Base-by-base conservation (phyloP, 306 rosid species). In the Vigna angularis region DNA sequence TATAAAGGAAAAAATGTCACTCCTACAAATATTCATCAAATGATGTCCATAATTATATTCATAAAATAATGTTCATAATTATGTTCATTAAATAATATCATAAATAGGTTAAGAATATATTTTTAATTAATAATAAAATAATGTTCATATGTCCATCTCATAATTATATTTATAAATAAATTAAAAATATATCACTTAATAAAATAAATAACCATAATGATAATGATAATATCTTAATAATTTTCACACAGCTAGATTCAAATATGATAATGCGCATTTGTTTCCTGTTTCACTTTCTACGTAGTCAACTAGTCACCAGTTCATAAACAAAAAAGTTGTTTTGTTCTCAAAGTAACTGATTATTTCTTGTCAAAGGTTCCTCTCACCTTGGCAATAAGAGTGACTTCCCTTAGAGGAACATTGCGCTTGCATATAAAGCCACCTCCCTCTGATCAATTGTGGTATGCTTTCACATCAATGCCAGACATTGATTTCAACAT, bases 391-490 rank as follows among this genome's bases (percentile, higher is more conserved):
- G 91, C 83, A 66, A 84, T 91, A 85, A 88, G 88, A 87, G 80
- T 93, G 72, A 65, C 90, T 71, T 91, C 90, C 68, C 89, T 95
- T 65, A 86, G 86, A 85, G 99, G 99, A 75, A 91, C 97, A 52
- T 45, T 95, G 83, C 95, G 93, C 75, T 57, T 95, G 82, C 97
- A 91, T 81, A 90, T 95, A 85, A 95, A 95, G 86, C 98, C 99
- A 36, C 99, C 99, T 85, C 99, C 99, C 75, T 91, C 98, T 62
- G 97, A 95, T 85, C 97, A 86, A 58, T 74, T 95, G 76, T 95
- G 99, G 99, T 90, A 74, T 85, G 84, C 89, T 75, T 95, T 95
- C 89, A 91, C 97, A 76, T 89, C 96, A 80, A 91, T 95, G 98
- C 99, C 99, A 32, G 88, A 91, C 64, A 82, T 95, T 55, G 93